A percentile compares a stretch with the other conserved stretches of the same genome.
phyloP scores from a whole-genome alignment of 495 filamentous ascomycete genomes.

The Hyaloscypha bicolor region DNA sequence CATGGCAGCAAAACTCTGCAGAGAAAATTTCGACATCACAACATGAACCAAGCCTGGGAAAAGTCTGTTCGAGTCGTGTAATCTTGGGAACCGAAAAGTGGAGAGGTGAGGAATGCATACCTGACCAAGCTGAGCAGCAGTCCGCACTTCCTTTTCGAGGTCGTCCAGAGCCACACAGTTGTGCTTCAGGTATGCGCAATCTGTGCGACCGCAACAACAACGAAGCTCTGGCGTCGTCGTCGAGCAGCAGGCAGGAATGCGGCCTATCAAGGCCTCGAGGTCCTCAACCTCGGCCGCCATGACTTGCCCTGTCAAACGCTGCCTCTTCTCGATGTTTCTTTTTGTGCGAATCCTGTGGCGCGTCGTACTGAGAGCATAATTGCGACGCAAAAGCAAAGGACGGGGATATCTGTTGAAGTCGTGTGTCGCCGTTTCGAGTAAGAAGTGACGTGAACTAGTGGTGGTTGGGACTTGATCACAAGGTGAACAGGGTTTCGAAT shows the following conservation, averaged over 20 bases:
- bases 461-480: conserved; percentile 1
- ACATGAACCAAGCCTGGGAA: not conserved
- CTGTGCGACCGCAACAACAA: conserved; percentile 84
- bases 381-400: conserved; percentile 13
- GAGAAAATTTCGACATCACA: conserved; percentile 3
- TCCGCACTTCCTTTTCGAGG: conserved; percentile 83
- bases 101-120: conserved; percentile 48
- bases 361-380: conserved; percentile 25
- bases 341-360: conserved; percentile 11
- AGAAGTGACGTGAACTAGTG: not conserved
- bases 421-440: not conserved
- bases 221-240: conserved; percentile 24
- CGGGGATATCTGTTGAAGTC: not conserved
- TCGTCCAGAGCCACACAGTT: conserved; percentile 77
- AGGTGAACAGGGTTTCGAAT: not conserved
- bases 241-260: conserved; percentile 25
- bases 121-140: conserved; percentile 85
- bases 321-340: not conserved
- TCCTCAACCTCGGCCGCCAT: conserved; percentile 4
- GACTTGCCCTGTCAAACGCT: not conserved
- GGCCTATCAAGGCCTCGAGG: conserved; percentile 28
- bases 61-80: not conserved
- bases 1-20: not conserved
- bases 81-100: conserved; percentile 13
- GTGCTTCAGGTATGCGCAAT: conserved; percentile 79